A percentile compares a stretch with the other conserved stretches of the same genome.
Evolutionary conservation across 768 basidiomycete genomes (phyloP).

Genomic region (Termitomyces titanicus): DNA sequence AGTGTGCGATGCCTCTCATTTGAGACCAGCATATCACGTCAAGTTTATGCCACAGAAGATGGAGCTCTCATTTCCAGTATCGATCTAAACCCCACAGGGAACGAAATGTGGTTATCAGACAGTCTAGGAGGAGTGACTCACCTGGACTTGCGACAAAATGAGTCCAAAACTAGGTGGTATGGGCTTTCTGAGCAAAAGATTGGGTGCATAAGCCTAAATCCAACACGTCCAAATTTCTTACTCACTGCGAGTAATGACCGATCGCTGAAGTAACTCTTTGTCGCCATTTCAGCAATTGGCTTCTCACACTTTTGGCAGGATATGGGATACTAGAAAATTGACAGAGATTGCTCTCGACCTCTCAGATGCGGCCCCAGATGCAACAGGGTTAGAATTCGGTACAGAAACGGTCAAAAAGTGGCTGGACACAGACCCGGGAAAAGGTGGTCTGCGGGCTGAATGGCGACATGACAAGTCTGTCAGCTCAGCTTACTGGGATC

Average conservation of each 20-base stretch:
- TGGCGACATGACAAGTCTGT: slow-evolving; percentile 73
- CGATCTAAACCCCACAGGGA: slow-evolving; percentile 62
- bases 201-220: slow-evolving; percentile 78
- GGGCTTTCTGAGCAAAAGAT: slow-evolving; percentile 70
- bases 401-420: slow-evolving; percentile 46
- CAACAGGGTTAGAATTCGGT: slow-evolving; percentile 28
- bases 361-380: slow-evolving; percentile 22
- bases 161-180: slow-evolving; percentile 55
- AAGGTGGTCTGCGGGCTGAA: slow-evolving; percentile 55
- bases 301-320: slow-evolving; percentile 33
- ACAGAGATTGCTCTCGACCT: slow-evolving; percentile 34
- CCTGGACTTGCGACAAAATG: slow-evolving; percentile 67
- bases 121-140: slow-evolving; percentile 68
- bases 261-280: slow-evolving; percentile 52
- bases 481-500: slow-evolving; percentile 85
- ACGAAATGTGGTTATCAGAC: slow-evolving; percentile 87
- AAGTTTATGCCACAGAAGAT: slow-evolving; percentile 63
- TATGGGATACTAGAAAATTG: slow-evolving; percentile 80
- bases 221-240: slow-evolving; percentile 58
- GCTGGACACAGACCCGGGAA: slow-evolving; percentile 47
- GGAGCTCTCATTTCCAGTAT: slow-evolving; percentile 59
- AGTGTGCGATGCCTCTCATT: slow-evolving; percentile 74
- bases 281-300: not conserved
- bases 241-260: slow-evolving; percentile 78
- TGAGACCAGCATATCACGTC: slow-evolving; percentile 64